Percentiles rank a stretch among this genome's conserved stretches.
Conservation (phyloP, 768 basidiomycete genomes). For the Suillus lakei region DNA sequence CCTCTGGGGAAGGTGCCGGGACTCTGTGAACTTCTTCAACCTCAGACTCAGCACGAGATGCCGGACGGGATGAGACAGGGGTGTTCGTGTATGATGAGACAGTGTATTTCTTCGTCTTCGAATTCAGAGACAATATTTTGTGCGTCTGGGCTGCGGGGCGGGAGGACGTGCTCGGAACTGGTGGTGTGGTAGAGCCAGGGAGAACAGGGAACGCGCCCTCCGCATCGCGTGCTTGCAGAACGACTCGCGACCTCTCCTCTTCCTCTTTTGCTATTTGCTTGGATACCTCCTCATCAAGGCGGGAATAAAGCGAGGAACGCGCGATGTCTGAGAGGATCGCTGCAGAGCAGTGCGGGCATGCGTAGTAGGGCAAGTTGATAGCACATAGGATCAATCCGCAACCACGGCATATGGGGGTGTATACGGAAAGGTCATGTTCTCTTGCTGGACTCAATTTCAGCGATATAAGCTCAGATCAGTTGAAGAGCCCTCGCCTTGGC, state of each 20-base stretch:
- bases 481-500: constrained; percentile 51
- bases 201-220: constrained; percentile 70
- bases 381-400: constrained; percentile 71
- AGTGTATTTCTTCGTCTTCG: constrained; percentile 53
- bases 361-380: constrained; percentile 56
- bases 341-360: constrained; percentile 58
- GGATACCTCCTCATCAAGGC: constrained; percentile 49
- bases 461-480: neutral
- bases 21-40: constrained; percentile 44
- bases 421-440: constrained; percentile 58
- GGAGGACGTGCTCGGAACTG: constrained; percentile 19
- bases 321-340: constrained; percentile 41
- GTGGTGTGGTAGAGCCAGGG: constrained; percentile 10
- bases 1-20: constrained; percentile 41
- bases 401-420: constrained; percentile 55
- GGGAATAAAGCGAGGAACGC: constrained; percentile 43
- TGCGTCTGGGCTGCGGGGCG: constrained; percentile 47
- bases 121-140: constrained; percentile 63
- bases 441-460: constrained; percentile 46
- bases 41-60: constrained; percentile 39
- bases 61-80: constrained; percentile 37
- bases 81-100: constrained; percentile 55
- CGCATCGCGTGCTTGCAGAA: constrained; percentile 52
- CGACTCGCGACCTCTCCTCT: constrained; percentile 48
- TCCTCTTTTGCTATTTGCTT: constrained; percentile 52